A percentile compares a stretch with the other conserved stretches of the same genome.
These are phyloP conservation scores for Rubroboletus satanas DNA, from an alignment of 768 basidiomycete genomes.

Conservation along the genomic window DNA sequence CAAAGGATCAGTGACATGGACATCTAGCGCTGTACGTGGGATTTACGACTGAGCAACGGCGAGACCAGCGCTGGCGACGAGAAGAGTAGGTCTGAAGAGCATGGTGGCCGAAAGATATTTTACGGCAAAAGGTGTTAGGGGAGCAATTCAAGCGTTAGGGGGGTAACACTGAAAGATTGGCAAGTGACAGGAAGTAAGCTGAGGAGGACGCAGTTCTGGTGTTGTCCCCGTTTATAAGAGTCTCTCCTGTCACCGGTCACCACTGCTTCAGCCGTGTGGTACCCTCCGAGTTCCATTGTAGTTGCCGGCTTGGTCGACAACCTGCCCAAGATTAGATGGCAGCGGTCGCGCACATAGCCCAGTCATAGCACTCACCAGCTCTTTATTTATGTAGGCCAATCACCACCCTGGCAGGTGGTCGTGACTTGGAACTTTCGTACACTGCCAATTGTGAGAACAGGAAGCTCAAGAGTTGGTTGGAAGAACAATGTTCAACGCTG, in stretches of 20 bases:
- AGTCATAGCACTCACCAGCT: too few species aligned
- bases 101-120: slow-evolving; percentile 8
- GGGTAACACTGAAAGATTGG: neutral
- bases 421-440: too few species aligned
- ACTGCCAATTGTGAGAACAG: too few species aligned
- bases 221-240: slow-evolving; percentile 15
- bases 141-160: neutral
- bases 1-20: neutral
- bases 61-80: slow-evolving; percentile 34
- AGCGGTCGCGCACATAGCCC: too few species aligned
- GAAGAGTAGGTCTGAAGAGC: slow-evolving; percentile 25
- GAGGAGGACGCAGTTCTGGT: slow-evolving; percentile 5
- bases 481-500: too few species aligned
- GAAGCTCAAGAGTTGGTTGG: too few species aligned
- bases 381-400: too few species aligned
- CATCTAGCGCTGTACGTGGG: neutral
- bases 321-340: too few species aligned
- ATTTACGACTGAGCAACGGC: slow-evolving; percentile 45
- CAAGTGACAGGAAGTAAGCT: neutral
- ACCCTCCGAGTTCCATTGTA: too few species aligned
- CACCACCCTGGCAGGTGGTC: too few species aligned
- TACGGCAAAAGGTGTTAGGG: neutral
- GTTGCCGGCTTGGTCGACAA: too few species aligned
- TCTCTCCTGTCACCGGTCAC: neutral
- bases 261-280: neutral